Conservation (phyloP, 1,284 basidiomycete species). For the Waitea zeae region DNA sequence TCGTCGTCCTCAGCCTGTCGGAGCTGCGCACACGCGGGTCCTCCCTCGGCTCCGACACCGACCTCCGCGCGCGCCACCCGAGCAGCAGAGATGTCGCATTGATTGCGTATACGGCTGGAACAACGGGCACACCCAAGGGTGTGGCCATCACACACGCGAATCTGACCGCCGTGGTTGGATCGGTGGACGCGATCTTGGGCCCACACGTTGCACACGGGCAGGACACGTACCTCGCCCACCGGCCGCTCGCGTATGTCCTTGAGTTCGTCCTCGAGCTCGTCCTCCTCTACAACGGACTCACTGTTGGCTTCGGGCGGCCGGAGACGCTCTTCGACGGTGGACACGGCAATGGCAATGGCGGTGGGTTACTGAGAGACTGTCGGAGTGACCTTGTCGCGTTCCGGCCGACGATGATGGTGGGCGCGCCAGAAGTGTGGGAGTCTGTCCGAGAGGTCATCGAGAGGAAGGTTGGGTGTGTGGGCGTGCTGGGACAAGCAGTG, state of each 20-base stretch:
- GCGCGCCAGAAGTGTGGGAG: conserved; percentile 88
- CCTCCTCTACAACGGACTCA: conserved; percentile 51
- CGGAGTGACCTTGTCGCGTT: conserved; percentile 78
- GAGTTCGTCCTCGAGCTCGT: conserved; percentile 72
- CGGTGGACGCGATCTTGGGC: conserved; percentile 59
- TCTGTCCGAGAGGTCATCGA: conserved; percentile 88
- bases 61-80: conserved; percentile 32
- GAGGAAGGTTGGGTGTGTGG: conserved; percentile 53
- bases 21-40: conserved; percentile 37
- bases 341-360: conserved; percentile 91
- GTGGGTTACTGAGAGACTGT: conserved; percentile 79
- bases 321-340: conserved; percentile 84
- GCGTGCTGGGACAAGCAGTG: conserved; percentile 50
- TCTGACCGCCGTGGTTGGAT: conserved; percentile 76
- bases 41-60: conserved; percentile 58
- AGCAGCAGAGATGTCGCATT: conserved; percentile 58
- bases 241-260: conserved; percentile 86
- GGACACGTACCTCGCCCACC: conserved; percentile 78
- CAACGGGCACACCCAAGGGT: conserved; percentile 87
- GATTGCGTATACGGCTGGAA: conserved; percentile 97
- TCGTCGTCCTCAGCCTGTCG: too few relatives aligned
- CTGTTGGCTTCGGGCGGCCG: too few relatives aligned
- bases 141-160: conserved; percentile 83
- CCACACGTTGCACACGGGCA: conserved; percentile 53
- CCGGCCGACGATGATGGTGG: conserved; percentile 74